A percentile compares a stretch with the other conserved stretches of the same genome.
These are phyloP conservation scores for Coprinopsis strossmayeri DNA, from an alignment of 768 basidiomycete genomes.

Conservation along the genomic window DNA sequence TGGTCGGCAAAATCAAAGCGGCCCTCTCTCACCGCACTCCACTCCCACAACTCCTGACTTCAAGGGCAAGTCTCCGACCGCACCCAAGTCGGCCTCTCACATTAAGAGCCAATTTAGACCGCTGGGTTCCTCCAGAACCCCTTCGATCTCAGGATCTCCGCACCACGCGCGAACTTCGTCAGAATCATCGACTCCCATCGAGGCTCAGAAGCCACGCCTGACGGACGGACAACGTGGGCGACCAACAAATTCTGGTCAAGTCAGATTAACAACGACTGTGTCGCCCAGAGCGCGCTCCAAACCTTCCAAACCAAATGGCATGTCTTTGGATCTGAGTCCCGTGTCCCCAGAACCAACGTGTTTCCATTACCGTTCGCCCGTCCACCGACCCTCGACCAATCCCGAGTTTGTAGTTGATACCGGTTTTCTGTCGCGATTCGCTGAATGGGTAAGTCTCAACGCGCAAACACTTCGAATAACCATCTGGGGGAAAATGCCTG, in stretches of 20 bases:
- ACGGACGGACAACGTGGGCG: not conserved
- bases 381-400: conserved; percentile 81
- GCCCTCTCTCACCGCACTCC: conserved; percentile 6
- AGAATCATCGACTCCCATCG: not conserved
- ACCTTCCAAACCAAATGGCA: not conserved
- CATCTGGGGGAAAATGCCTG: conserved; percentile 45
- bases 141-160: not conserved
- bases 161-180: not conserved
- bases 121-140: not conserved
- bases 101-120: conserved; percentile 3
- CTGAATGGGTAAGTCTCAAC: conserved; percentile 25
- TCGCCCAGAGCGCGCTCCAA: not conserved
- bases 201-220: not conserved
- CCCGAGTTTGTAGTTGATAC: conserved; percentile 56
- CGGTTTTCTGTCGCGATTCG: conserved; percentile 35
- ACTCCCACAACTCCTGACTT: conserved; percentile 3
- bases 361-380: conserved; percentile 69
- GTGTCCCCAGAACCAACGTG: conserved; percentile 5
- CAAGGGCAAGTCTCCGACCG: not conserved
- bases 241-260: not conserved
- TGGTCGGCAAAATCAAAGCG: conserved; percentile 8
- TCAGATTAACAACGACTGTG: not conserved
- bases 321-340: not conserved
- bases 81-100: conserved; percentile 1
- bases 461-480: conserved; percentile 43